phyloP scores from a whole-genome alignment of 495 filamentous ascomycete genomes.

The Neurospora sp. region DNA sequence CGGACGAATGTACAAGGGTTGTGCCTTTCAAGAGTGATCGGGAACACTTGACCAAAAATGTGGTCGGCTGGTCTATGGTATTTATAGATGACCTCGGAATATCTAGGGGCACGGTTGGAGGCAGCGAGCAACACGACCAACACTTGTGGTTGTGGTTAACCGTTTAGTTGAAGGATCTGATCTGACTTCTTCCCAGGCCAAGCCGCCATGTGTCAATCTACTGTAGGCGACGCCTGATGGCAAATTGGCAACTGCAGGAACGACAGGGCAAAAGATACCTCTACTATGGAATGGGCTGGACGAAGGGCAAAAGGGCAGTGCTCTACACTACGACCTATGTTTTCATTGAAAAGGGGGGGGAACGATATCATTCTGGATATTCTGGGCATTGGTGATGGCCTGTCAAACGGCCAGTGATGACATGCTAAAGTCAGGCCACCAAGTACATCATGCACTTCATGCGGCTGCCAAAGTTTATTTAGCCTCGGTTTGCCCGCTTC shows the following conservation, averaged over 20 bases:
- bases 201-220: not conserved
- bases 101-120: not conserved
- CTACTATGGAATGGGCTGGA: not conserved
- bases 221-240: not conserved
- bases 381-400: not conserved
- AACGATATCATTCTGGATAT: not conserved
- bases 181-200: not conserved
- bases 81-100: not conserved
- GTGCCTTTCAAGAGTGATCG: not conserved
- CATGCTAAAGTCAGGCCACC: not conserved
- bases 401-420: not conserved
- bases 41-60: not conserved
- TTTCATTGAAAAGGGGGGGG: not conserved
- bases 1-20: not conserved
- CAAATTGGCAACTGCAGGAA: not conserved
- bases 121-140: not conserved
- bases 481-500: not conserved
- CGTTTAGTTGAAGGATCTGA: not conserved
- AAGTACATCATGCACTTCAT: not conserved
- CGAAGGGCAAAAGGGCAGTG: not conserved
- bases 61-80: not conserved
- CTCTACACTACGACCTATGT: not conserved
- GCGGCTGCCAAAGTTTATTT: not conserved
- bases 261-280: not conserved
- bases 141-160: not conserved